Conservation (phyloP, 2,329 filamentous ascomycete genomes). For the Calonectria pauciramosa region DNA sequence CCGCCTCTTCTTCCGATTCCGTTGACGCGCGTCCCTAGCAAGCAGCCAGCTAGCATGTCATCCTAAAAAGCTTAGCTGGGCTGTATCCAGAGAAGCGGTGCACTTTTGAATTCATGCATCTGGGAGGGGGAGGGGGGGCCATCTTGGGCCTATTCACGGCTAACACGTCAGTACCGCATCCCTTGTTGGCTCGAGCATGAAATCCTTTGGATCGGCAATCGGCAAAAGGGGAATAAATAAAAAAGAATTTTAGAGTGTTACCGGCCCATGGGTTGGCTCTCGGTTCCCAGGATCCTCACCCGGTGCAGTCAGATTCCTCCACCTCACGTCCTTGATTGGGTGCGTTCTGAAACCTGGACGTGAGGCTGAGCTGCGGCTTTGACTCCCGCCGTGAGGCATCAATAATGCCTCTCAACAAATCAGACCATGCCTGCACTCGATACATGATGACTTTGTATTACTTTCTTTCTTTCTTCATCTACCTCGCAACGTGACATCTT, state of each 20-base stretch:
- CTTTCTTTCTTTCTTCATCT: neutral
- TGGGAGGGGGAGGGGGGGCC: neutral
- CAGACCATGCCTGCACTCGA: neutral
- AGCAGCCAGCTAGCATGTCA: neutral
- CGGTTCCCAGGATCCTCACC: neutral
- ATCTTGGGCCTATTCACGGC: neutral
- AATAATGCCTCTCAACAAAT: neutral
- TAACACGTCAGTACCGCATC: neutral
- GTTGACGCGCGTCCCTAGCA: neutral
- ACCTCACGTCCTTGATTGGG: neutral
- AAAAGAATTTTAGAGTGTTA: neutral
- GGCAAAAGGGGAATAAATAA: neutral
- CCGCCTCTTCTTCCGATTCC: neutral
- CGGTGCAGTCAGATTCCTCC: neutral
- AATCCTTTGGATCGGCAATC: neutral
- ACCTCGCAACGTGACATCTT: neutral
- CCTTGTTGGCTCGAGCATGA: neutral
- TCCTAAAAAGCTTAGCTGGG: constrained; percentile 1
- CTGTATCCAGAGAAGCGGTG: neutral
- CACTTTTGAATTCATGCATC: neutral
- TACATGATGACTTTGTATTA: neutral
- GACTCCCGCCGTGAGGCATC: neutral
- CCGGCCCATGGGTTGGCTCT: neutral
- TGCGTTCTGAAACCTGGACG: neutral
- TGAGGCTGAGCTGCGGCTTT: constrained; percentile 8